A percentile compares a stretch with the other conserved stretches of the same genome.
Conservation (phyloP, 345 rosid genomes). For the Streptanthus diversifolius region DNA sequence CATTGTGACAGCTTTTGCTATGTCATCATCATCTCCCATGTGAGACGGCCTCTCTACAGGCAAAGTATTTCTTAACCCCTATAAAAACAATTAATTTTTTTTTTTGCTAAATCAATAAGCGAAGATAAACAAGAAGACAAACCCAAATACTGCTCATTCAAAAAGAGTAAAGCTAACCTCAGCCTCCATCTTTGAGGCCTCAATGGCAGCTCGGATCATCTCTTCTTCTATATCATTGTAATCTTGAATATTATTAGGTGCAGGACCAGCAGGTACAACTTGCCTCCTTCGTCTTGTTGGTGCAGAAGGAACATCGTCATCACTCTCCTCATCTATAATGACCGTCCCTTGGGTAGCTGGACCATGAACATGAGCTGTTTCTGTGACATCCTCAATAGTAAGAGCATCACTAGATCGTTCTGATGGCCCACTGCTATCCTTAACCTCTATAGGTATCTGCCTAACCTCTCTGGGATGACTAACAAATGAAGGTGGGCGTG, state of each 20-base stretch:
- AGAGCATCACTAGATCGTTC: slow-evolving; percentile 54
- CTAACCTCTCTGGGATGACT: slow-evolving; percentile 83
- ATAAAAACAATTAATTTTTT: slow-evolving; percentile 21
- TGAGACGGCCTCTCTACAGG: slow-evolving; percentile 43
- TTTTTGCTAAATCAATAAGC: background rate
- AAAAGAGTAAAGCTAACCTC: slow-evolving; percentile 39
- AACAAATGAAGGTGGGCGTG: slow-evolving; percentile 50
- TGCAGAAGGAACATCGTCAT: slow-evolving; percentile 44
- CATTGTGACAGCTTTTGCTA: slow-evolving; percentile 66
- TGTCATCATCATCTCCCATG: slow-evolving; percentile 55
- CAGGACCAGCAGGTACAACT: slow-evolving; percentile 44
- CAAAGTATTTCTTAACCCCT: slow-evolving; percentile 45
- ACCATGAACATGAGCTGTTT: slow-evolving; percentile 44
- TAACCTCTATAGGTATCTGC: slow-evolving; percentile 82
- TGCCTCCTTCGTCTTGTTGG: slow-evolving; percentile 34
- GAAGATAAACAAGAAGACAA: slow-evolving; percentile 5
- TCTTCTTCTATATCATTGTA: slow-evolving; percentile 93
- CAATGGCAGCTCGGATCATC: slow-evolving; percentile 97
- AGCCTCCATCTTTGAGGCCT: slow-evolving; percentile 84
- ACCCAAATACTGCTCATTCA: background rate
- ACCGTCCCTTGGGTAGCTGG: slow-evolving; percentile 52
- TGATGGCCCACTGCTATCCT: slow-evolving; percentile 54
- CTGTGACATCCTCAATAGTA: slow-evolving; percentile 73
- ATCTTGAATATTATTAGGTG: slow-evolving; percentile 46
- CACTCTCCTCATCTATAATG: slow-evolving; percentile 60